Evolutionary conservation across 1,139 yeast species (phyloP).

Genomic region (Yamadazyma pseudoaaseri): DNA sequence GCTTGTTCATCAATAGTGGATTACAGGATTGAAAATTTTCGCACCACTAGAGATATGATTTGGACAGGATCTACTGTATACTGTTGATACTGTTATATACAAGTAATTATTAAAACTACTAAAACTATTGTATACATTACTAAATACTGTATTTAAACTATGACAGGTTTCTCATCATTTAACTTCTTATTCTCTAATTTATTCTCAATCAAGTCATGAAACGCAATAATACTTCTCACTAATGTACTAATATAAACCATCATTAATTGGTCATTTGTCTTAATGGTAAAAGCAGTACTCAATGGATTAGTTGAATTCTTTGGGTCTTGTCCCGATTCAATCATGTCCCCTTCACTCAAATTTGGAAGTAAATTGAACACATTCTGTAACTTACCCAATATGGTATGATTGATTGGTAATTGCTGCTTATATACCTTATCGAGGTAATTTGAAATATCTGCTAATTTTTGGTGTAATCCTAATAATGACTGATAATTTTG

Average conservation of each 20-base stretch:
- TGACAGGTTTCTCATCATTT: conserved; percentile 32
- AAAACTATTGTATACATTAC: too few species aligned
- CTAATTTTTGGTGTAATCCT: conserved; percentile 78
- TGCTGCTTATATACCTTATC: conserved; percentile 69
- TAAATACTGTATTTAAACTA: too few species aligned
- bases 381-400: conserved; percentile 90
- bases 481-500: conserved; percentile 85
- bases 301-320: conserved; percentile 44
- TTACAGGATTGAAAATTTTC: background rate
- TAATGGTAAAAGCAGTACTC: conserved; percentile 79
- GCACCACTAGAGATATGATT: too few species aligned
- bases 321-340: conserved; percentile 18
- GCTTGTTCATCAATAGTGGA: too few species aligned
- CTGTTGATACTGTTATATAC: too few species aligned
- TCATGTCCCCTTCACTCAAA: conserved; percentile 35
- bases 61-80: too few species aligned
- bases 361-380: conserved; percentile 92
- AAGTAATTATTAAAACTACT: too few species aligned
- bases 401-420: conserved; percentile 86
- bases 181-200: conserved; percentile 76
- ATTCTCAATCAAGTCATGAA: conserved; percentile 95
- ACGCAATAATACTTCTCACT: conserved; percentile 92
- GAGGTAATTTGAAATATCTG: conserved; percentile 77
- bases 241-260: conserved; percentile 84
- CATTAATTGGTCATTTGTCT: conserved; percentile 96